Base-by-base conservation (phyloP, 805 yeast species). In the Komagataella ulmi region DNA sequence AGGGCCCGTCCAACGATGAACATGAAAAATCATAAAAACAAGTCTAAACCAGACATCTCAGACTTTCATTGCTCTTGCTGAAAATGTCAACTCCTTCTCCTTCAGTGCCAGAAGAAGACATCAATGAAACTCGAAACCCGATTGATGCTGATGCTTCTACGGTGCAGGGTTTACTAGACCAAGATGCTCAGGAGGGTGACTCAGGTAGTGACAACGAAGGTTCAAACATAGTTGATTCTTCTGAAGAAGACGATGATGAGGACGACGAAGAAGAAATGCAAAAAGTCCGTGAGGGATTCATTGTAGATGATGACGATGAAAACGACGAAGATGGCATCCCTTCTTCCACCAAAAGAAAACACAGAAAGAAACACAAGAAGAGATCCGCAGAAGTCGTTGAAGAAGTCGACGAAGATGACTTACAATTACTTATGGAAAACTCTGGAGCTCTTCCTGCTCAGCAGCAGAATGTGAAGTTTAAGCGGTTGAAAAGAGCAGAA, bases 331-430 rank as follows among this genome's bases (percentile, higher is more conserved):
- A 62, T 3, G 70, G 64, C 2, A 75, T 30, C n/a, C 65, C 46
- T 70, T 19, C 23, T 17, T 8, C 59, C 53, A 52, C 61, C 51
- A 58, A 65, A 54, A 30, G 52, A 56, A 18, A 58, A 57, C 46
- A 56, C 36, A 72, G 71, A 58, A 68, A 70, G 53, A 67, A 70
- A 52, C 68, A 71, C 66, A 64, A 73, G 62, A 64, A 71, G 62
- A 64, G 73, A 65, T 56, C 50, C 18, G 52, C 57, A 19, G 67
- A 57, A 24, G 55, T 61, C 17, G 62, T 58, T 45, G 85, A 48
- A 56, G 85, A 80, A 50, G 74, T 93, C 50, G 97, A 93, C 61
- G 97, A 91, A 65, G 99, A 93, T 68, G 99, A 93, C 66, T 75
- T 93, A 59, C 98, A 91, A 58, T 76, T 93, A 47, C 73, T 93